Conservation (phyloP, 768 basidiomycete genomes). For the Leucosporidium creatinivorum region DNA sequence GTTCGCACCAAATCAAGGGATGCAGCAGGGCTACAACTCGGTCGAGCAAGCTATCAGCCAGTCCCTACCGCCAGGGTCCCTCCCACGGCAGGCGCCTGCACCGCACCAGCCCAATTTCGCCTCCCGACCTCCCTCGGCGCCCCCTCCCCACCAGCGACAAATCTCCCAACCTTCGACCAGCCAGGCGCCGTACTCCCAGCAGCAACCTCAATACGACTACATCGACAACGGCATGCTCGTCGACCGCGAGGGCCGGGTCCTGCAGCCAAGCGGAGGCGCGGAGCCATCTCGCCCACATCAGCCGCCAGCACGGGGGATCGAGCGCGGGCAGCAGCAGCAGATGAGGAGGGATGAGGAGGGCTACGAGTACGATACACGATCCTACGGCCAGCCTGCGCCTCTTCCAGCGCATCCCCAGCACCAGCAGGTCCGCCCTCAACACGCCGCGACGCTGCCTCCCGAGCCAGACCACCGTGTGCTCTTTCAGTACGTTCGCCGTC, state of each 20-base stretch:
- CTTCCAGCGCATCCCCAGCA: no score
- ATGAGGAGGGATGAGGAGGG: background rate
- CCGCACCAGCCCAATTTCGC: background rate
- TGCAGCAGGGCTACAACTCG: no score
- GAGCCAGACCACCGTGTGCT: background rate
- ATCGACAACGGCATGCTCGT: no score
- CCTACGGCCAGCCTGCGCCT: background rate
- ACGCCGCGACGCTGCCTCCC: background rate
- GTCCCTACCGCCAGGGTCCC: background rate
- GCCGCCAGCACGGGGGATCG: background rate
- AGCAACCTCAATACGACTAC: no score
- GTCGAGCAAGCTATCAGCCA: slow-evolving; percentile 1
- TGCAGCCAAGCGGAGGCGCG: no score
- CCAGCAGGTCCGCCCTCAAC: background rate
- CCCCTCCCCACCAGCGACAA: background rate
- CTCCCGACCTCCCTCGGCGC: background rate
- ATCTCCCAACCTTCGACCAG: background rate
- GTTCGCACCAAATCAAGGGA: no score
- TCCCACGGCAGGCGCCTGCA: background rate
- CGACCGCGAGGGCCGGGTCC: no score
- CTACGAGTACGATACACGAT: background rate
- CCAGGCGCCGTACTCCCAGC: no score
- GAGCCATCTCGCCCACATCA: no score
- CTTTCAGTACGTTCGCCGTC: background rate
- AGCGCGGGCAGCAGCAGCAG: background rate